Evolutionary conservation across 129 eudicot genomes (phyloP).

Genomic region (Pulicaria dysenterica): DNA sequence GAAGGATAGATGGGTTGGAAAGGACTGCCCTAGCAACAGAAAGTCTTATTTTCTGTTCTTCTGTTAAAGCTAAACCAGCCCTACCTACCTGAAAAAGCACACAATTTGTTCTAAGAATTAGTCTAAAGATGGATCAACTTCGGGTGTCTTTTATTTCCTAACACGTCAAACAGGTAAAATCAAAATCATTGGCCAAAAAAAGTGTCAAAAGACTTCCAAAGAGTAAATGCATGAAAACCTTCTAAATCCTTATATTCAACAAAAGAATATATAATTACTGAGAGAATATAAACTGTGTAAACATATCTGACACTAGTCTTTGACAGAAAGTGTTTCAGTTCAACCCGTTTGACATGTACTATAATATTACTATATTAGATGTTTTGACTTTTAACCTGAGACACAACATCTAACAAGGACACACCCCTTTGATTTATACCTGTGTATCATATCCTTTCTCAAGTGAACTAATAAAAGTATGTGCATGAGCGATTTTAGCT

Average conservation of each 20-base stretch:
- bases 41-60: conserved; percentile 91
- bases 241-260: background rate
- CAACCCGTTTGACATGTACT: background rate
- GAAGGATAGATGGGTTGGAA: conserved; percentile 86
- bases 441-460: conserved; percentile 93
- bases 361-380: background rate
- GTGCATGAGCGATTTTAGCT: conserved; percentile 92
- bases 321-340: conserved; percentile 1
- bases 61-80: conserved; percentile 81
- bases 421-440: conserved; percentile 44
- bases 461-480: conserved; percentile 86
- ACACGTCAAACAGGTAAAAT: background rate
- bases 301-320: background rate
- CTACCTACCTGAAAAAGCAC: conserved; percentile 69
- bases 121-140: too few species aligned
- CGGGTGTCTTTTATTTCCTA: too few species aligned
- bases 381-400: background rate
- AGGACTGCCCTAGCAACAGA: conserved; percentile 96
- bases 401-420: background rate
- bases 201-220: background rate
- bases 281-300: background rate
- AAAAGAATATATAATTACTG: background rate
- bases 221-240: background rate
- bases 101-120: conserved; percentile 1
- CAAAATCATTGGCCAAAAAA: background rate